Percentiles rank a stretch among this genome's conserved stretches.
Conservation (phyloP, 495 filamentous ascomycete species). For the Xylaria castorea region DNA sequence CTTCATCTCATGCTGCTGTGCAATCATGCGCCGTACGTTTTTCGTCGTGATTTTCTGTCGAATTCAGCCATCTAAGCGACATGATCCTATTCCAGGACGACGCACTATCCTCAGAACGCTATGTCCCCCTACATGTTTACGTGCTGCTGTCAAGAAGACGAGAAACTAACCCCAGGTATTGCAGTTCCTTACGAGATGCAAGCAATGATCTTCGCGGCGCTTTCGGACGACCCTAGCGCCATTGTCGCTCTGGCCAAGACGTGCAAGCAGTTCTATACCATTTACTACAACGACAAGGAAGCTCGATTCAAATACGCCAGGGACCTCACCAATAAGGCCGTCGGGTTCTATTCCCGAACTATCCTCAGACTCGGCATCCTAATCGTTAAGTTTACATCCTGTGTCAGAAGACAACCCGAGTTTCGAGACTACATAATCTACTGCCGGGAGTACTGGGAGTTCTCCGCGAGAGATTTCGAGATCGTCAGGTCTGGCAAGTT, state of each 20-base stretch:
- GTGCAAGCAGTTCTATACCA: neutral
- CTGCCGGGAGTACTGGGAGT: neutral
- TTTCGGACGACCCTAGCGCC: neutral
- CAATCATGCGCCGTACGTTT: neutral
- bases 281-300: neutral
- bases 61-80: neutral
- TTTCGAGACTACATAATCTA: neutral
- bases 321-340: neutral
- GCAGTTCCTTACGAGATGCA: neutral
- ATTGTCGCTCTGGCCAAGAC: neutral
- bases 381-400: neutral
- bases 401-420: neutral
- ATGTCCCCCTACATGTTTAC: neutral
- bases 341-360: neutral
- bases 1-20: neutral
- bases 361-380: neutral
- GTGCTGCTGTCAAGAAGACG: neutral
- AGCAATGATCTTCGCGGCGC: neutral
- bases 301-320: neutral
- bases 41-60: neutral
- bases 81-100: neutral
- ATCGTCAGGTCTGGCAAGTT: neutral
- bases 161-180: neutral
- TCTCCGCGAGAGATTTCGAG: neutral
- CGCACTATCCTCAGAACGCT: neutral